Evolutionary conservation across 441 rosid genomes (phyloP).

Genomic region (Gossypium gossypioides): DNA sequence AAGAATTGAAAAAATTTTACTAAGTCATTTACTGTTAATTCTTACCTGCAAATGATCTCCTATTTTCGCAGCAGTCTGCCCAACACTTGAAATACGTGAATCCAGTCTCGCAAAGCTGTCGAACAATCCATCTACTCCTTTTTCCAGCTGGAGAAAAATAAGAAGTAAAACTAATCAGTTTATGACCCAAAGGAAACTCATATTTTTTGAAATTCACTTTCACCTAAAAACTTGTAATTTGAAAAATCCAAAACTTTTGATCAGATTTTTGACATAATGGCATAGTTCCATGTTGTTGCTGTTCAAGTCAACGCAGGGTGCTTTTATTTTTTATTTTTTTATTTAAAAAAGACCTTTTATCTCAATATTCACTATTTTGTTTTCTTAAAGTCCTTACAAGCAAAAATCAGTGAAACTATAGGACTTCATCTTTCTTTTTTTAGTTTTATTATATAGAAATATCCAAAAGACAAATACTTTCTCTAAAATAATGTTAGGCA

Average conservation of each 20-base stretch:
- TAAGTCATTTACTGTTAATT: neutral
- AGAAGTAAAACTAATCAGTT: neutral
- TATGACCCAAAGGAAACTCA: neutral
- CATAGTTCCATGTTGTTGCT: neutral
- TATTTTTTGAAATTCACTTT: neutral
- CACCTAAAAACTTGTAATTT: constrained; percentile 9
- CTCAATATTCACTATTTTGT: neutral
- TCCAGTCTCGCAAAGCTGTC: constrained; percentile 98
- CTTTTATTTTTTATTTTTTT: too few relatives aligned
- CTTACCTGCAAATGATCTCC: constrained; percentile 98
- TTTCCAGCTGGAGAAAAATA: constrained; percentile 58
- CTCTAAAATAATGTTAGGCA: neutral
- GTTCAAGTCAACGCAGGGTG: neutral
- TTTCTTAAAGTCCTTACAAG: neutral
- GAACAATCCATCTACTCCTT: constrained; percentile 92
- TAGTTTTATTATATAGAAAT: neutral
- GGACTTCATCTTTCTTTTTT: neutral
- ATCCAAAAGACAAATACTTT: neutral
- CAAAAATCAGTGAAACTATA: neutral
- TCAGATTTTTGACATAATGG: neutral
- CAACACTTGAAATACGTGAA: constrained; percentile 96
- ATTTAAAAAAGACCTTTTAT: neutral
- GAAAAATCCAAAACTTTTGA: neutral
- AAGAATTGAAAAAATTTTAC: too few relatives aligned
- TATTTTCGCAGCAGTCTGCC: constrained; percentile 99